Percentiles rank a stretch among this genome's conserved stretches.
phyloP scores from a whole-genome alignment of 1,284 basidiomycete species.

The Tilletia caries region DNA sequence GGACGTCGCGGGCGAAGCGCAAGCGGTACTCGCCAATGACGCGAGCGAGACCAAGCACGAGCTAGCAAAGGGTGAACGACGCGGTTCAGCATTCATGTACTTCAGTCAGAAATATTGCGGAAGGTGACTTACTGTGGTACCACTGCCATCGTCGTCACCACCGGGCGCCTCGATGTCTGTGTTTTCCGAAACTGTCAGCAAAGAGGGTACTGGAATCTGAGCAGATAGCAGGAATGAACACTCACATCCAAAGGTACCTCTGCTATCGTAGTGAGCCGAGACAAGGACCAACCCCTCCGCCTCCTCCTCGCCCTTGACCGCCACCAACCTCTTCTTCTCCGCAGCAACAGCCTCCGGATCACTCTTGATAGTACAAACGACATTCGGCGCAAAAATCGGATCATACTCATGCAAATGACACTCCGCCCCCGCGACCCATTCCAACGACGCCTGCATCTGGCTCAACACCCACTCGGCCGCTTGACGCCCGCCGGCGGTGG shows the following conservation, averaged over 20 bases:
- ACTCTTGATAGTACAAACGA: slow-evolving; percentile 30
- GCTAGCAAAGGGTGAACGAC: background rate
- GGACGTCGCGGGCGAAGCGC: slow-evolving; percentile 33
- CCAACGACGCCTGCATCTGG: slow-evolving; percentile 21
- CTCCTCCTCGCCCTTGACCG: slow-evolving; percentile 14
- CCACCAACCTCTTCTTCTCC: background rate
- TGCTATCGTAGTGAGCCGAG: slow-evolving; percentile 46
- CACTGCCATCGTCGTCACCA: slow-evolving; percentile 44
- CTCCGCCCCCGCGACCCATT: slow-evolving; percentile 17
- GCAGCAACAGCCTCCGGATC: background rate
- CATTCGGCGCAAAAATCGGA: slow-evolving; percentile 31
- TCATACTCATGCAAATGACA: slow-evolving; percentile 29
- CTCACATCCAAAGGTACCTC: slow-evolving; percentile 41
- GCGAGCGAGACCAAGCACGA: slow-evolving; percentile 48
- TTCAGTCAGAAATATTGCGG: background rate
- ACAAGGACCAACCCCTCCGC: slow-evolving; percentile 40
- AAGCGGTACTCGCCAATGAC: slow-evolving; percentile 25
- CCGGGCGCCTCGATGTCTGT: slow-evolving; percentile 38
- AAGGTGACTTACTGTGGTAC: slow-evolving; percentile 20
- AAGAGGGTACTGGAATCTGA: too few species aligned
- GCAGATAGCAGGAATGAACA: background rate
- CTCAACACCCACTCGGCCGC: slow-evolving; percentile 32
- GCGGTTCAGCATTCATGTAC: background rate
- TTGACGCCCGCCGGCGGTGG: slow-evolving; percentile 27
- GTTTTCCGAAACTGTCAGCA: too few species aligned